Conservation (phyloP, 73 alveolate genomes). For the Paramecium caudatum region DNA sequence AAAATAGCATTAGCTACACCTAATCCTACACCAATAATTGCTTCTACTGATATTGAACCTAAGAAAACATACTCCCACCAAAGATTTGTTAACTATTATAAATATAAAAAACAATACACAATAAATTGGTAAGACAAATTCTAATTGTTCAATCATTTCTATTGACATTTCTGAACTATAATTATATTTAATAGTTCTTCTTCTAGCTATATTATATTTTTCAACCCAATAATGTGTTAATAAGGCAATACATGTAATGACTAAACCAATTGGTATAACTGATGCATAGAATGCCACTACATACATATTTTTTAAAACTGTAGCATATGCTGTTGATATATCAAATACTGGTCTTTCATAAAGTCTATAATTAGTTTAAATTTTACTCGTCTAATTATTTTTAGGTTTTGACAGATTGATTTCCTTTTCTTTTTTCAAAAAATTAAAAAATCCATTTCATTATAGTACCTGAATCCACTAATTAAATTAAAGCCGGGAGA, state of each 20-base stretch:
- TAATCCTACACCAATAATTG: background rate
- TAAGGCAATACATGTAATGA: constrained; percentile 59
- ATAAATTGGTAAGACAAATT: constrained; percentile 71
- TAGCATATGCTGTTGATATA: constrained; percentile 70
- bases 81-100: constrained; percentile 12
- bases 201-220: constrained; percentile 67
- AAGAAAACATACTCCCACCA: constrained; percentile 61
- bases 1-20: constrained; percentile 65
- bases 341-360: constrained; percentile 70
- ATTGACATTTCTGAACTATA: constrained; percentile 66
- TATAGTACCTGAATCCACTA: constrained; percentile 52
- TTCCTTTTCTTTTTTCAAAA: background rate
- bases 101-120: background rate
- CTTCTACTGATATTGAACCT: background rate
- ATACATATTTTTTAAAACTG: constrained; percentile 70
- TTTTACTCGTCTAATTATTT: constrained; percentile 58
- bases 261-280: constrained; percentile 69
- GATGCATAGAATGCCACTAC: constrained; percentile 73
- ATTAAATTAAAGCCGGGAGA: constrained; percentile 41
- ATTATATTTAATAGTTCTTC: constrained; percentile 69
- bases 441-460: constrained; percentile 1
- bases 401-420: constrained; percentile 43
- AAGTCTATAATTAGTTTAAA: background rate
- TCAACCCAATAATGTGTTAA: constrained; percentile 73
- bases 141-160: constrained; percentile 72